A percentile compares a stretch with the other conserved stretches of the same genome.
Conservation (phyloP, 2,329 filamentous ascomycete species). For the Colletotrichum sp. region DNA sequence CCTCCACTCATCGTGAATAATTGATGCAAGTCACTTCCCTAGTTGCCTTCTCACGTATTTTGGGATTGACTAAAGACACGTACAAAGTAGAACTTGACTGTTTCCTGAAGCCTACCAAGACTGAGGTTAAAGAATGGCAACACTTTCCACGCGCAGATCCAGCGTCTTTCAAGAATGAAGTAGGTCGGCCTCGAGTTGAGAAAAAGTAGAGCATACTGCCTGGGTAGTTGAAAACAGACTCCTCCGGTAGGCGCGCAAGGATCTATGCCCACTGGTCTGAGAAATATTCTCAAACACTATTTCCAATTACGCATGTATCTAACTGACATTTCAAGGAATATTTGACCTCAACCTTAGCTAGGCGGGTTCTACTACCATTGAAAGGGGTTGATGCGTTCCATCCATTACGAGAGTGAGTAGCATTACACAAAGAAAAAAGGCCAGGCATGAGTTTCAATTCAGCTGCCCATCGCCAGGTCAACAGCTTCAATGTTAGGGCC, state of each 20-base stretch:
- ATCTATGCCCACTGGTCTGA: rapidly evolving
- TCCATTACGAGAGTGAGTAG: neutral
- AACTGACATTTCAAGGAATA: rapidly evolving
- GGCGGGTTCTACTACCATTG: neutral
- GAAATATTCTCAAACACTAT: neutral
- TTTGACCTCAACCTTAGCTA: rapidly evolving
- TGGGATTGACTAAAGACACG: neutral
- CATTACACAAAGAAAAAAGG: rapidly evolving
- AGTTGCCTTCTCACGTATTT: neutral
- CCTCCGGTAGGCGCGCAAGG: neutral
- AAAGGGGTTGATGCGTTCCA: rapidly evolving
- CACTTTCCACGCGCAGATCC: rapidly evolving
- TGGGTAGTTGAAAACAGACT: neutral
- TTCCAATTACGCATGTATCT: neutral
- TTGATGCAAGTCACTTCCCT: neutral
- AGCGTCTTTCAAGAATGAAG: neutral
- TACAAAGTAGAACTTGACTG: rapidly evolving
- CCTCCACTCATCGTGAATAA: neutral
- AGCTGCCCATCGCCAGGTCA: neutral
- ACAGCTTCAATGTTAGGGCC: rapidly evolving
- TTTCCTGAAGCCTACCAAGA: rapidly evolving
- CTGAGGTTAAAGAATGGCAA: neutral
- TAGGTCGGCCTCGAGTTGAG: neutral
- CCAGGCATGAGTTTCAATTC: neutral
- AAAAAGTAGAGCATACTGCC: neutral